Percentiles rank a stretch among this genome's conserved stretches.
phyloP scores from a whole-genome alignment of 2,329 filamentous ascomycete species.

The Ophiostoma sp. region DNA sequence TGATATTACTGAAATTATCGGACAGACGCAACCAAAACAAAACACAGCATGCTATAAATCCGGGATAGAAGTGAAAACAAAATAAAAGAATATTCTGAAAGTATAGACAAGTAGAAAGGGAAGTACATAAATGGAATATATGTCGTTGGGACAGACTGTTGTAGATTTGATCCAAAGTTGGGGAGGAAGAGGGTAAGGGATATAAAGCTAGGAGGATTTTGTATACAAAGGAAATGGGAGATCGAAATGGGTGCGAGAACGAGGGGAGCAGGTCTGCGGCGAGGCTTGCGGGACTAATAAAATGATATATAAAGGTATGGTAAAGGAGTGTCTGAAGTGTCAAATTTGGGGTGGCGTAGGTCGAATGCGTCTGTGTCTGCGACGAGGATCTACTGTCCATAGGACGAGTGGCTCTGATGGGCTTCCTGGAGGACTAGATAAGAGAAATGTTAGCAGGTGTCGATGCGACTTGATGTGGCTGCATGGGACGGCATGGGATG shows the following conservation, averaged over 20 bases:
- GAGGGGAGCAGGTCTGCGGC: neutral
- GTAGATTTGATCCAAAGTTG: neutral
- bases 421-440: slow-evolving; percentile 42
- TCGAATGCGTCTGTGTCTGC: neutral
- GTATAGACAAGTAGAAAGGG: slow-evolving; percentile 6
- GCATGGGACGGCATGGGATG: neutral
- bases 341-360: neutral
- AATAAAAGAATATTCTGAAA: slow-evolving; percentile 10
- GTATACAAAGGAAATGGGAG: slow-evolving; percentile 7
- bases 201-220: neutral
- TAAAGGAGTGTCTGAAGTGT: neutral
- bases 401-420: slow-evolving; percentile 35
- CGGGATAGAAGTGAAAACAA: neutral
- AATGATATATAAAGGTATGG: neutral
- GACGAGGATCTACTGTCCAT: slow-evolving; percentile 30
- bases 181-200: slow-evolving; percentile 9
- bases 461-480: too few species aligned
- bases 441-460: neutral
- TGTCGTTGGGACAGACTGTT: slow-evolving; percentile 15
- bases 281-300: neutral
- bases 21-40: neutral
- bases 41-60: neutral
- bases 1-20: neutral
- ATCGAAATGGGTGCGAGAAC: neutral
- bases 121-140: neutral